These are phyloP conservation scores for Arthrobotrys sphaeroides DNA, from an alignment of 2,329 filamentous ascomycete genomes.

Conservation along the genomic window DNA sequence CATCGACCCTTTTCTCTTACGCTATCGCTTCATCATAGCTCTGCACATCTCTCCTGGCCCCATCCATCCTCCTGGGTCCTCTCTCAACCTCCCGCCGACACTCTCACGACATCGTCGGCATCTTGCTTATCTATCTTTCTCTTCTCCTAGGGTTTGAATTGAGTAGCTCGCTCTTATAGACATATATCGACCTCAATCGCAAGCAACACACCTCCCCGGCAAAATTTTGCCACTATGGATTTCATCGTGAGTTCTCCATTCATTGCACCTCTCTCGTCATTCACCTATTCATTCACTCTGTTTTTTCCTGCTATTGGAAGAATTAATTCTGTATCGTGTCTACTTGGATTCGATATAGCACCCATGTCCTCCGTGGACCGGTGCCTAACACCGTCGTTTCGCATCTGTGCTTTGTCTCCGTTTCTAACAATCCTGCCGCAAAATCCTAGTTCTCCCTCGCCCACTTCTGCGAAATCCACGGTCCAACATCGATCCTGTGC, in stretches of 20 bases:
- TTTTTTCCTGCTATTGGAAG: too few species aligned
- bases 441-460: conserved; percentile 72
- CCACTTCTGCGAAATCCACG: conserved; percentile 76
- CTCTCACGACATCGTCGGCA: too few species aligned
- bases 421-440: conserved; percentile 43
- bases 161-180: too few species aligned
- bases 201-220: conserved; percentile 29
- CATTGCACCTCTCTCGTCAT: background rate
- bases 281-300: too few species aligned
- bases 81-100: too few species aligned
- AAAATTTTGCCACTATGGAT: conserved; percentile 53
- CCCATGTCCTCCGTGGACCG: background rate
- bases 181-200: conserved; percentile 15
- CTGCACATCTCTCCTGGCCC: conserved; percentile 9
- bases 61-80: conserved; percentile 16
- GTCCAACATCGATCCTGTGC: conserved; percentile 75
- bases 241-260: conserved; percentile 53
- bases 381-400: conserved; percentile 5
- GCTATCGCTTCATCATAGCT: conserved; percentile 23
- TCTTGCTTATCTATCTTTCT: too few species aligned
- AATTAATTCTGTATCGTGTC: too few species aligned
- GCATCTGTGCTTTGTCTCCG: background rate
- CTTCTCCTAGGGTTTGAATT: too few species aligned
- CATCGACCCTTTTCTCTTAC: conserved; percentile 31
- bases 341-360: background rate